Evolutionary conservation across 768 basidiomycete genomes (phyloP), one percentile per base, ranked within the genome.

Genomic region (Hygrocybe punicea): DNA sequence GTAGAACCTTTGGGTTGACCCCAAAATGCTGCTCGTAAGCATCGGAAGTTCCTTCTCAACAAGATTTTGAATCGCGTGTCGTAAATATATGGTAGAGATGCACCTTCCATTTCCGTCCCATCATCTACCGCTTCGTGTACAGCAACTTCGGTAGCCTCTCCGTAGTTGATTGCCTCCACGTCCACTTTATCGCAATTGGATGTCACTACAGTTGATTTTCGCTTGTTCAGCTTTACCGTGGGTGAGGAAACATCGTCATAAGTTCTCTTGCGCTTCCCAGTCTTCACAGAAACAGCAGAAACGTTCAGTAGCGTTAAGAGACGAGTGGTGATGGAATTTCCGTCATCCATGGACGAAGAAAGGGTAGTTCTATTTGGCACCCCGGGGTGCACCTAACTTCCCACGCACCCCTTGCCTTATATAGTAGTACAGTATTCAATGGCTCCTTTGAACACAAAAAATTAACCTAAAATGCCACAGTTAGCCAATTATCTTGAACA

Each of bases 241-340:
- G 78, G 74, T 0, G 76, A 69, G 58, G 75, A 74, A 29, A 79
- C 77, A 21, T 79, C 76, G 23, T 80, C 68, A 4, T 64, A 70
- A 6, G 63, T 66, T 50, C 73, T 68, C 63, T 81, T 84, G 23
- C 82, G 73, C 65, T 87, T 91, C 25, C 76, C 75, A 3, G 81
- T 73, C 66, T 86, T 93, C 3, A 86, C 84, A 0, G 91, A 90
- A 34, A 86, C 84, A 0, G 91, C 90, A 34, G 91, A 92, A 3
- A 94, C 89, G 67, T 97, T 98, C 4, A 97, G 78, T 1, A 97
- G 82, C 0, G 94, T 96, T 25, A 97, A 72, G 1, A 97, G 83
- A 50, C 85, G 85, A 45, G 91, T 92, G 1, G 85, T 91, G 9
- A 86, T 83, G 3, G 78, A 71, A 53, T 83, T 85, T 36, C 68